Base-by-base conservation (phyloP, 2,329 filamentous ascomycete genomes). In the Sporothrix humicola region DNA sequence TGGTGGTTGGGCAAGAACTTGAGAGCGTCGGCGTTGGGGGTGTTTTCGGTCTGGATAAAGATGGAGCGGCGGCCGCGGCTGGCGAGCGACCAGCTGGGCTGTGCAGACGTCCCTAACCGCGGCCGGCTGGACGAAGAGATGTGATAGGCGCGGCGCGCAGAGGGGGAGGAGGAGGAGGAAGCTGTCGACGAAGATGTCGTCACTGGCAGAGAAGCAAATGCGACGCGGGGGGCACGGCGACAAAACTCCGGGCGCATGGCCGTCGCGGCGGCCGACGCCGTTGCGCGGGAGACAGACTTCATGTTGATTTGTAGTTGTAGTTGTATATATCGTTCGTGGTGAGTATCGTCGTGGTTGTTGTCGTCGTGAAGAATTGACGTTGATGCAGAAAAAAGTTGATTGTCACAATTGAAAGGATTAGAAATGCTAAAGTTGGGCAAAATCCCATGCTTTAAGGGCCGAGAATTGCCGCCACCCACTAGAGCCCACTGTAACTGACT, bases 21-120 rank as follows among this genome's bases (percentile, higher is more conserved):
- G 79, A 98, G 88, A 48, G 94, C 95, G 84, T 98, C 94, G n/a
- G 90, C 87, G 83, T 99, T 99, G 37, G 96, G 96, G 0, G 96
- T 99, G 77, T 88, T 89, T 81, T 98, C 95, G 5, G 95, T 98
- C 84, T 99, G 96, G 80, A 99, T 99, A 85, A 98, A 99, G 82
- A 99, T 97, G 31, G 90, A 94, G 76, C 95, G 91, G 74, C 81
- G 81, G 69, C 84, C 83, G 72, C 79, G 79, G 44, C 81, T 77
- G 71, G 59, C 75, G 26, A 74, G 72, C 15, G 74, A 58, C 68
- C 73, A 68, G 70, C 73, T 74, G 31, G 72, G 73, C 70, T 56
- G 54, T 66, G 73, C 50, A 59, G 75, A 75, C 37, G 72, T 56
- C 63, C 73, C 8, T 78, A 74, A 77, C 69, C 79, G 79, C 42